These are phyloP conservation scores for Fusarium nodosum DNA, from an alignment of 2,329 filamentous ascomycete species.

Conservation along the genomic window DNA sequence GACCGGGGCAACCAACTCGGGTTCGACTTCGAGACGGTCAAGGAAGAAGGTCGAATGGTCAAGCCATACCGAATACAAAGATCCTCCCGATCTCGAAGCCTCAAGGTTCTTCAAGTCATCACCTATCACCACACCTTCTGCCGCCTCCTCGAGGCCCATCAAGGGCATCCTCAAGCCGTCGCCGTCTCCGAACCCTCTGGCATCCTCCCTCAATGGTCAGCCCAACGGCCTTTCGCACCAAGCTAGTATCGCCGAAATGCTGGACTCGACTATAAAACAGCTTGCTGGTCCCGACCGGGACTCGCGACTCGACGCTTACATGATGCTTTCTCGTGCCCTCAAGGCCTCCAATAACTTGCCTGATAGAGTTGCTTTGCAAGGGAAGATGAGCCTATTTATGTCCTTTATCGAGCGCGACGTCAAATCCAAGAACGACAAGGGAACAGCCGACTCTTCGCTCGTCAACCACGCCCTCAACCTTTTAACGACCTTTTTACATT, in stretches of 20 bases:
- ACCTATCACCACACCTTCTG: slow-evolving; percentile 58
- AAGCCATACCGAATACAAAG: slow-evolving; percentile 68
- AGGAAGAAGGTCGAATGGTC: slow-evolving; percentile 72
- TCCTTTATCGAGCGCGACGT: slow-evolving; percentile 90
- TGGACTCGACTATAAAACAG: slow-evolving; percentile 87
- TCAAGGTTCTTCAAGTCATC: slow-evolving; percentile 57
- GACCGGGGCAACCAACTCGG: slow-evolving; percentile 58
- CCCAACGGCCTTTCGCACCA: slow-evolving; percentile 55
- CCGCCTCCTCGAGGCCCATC: slow-evolving; percentile 61
- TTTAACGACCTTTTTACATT: slow-evolving; percentile 81
- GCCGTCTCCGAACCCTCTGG: slow-evolving; percentile 62
- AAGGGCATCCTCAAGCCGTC: slow-evolving; percentile 85
- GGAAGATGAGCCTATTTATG: slow-evolving; percentile 81
- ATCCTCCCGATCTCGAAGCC: slow-evolving; percentile 60
- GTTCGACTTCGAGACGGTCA: slow-evolving; percentile 59
- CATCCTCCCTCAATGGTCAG: slow-evolving; percentile 58
- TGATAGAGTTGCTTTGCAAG: slow-evolving; percentile 77
- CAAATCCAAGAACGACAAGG: slow-evolving; percentile 68
- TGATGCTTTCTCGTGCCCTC: slow-evolving; percentile 79
- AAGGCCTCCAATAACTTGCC: slow-evolving; percentile 87
- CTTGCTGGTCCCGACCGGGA: slow-evolving; percentile 80
- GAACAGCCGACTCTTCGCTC: slow-evolving; percentile 75
- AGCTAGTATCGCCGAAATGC: slow-evolving; percentile 79
- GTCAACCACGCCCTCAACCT: slow-evolving; percentile 83
- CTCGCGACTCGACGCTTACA: slow-evolving; percentile 87